Percentiles rank a stretch among this genome's conserved stretches.
Conservation (phyloP, 169 alveolate species). For the Fabrea salina region DNA sequence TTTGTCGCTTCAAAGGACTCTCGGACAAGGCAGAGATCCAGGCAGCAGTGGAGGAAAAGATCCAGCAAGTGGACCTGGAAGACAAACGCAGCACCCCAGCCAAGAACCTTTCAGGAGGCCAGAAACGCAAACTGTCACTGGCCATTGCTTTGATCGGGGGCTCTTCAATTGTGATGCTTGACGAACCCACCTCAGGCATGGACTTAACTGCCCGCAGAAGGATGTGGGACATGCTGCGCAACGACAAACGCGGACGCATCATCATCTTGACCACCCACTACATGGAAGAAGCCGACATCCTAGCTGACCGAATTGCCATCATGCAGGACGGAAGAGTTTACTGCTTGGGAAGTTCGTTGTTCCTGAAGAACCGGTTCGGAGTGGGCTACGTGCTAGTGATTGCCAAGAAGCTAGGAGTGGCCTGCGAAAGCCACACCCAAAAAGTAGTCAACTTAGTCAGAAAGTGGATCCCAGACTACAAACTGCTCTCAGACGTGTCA, state of each 20-base stretch:
- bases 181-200: conserved; percentile 90
- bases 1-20: conserved; percentile 69
- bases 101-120: conserved; percentile 79
- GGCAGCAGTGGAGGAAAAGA: conserved; percentile 48
- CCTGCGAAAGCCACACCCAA: not conserved
- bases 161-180: conserved; percentile 74
- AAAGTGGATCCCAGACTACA: not conserved
- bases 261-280: conserved; percentile 73
- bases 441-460: not conserved
- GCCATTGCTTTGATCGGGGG: conserved; percentile 84
- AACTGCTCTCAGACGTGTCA: not conserved
- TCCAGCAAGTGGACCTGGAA: conserved; percentile 58
- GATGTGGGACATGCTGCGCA: conserved; percentile 81
- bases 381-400: conserved; percentile 44
- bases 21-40: conserved; percentile 25
- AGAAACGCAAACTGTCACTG: conserved; percentile 80
- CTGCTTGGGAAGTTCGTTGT: conserved; percentile 72
- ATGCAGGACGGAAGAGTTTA: conserved; percentile 59
- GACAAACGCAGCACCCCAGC: conserved; percentile 47
- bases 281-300: conserved; percentile 78
- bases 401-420: conserved; percentile 31
- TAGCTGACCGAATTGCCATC: conserved; percentile 79
- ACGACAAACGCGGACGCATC: conserved; percentile 41
- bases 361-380: conserved; percentile 75
- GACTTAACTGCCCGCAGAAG: conserved; percentile 80